These are phyloP conservation scores for Brassica rapa DNA, from an alignment of 345 rosid species.

Conservation along the genomic window DNA sequence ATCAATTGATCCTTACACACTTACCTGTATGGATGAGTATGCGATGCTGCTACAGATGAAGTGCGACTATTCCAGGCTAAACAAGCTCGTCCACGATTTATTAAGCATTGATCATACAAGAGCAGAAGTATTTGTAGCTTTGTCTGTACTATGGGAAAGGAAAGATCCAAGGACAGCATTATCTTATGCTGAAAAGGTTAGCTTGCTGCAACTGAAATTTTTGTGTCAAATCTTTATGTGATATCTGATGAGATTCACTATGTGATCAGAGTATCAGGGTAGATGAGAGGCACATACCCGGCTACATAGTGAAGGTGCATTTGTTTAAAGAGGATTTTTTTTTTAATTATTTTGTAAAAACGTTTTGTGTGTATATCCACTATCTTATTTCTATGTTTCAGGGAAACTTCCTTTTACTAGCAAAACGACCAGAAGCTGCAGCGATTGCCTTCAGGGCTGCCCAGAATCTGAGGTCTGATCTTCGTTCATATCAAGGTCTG, in stretches of 20 bases:
- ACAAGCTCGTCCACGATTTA: conserved; percentile 91
- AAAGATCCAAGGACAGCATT: conserved; percentile 86
- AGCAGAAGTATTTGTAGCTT: conserved; percentile 90
- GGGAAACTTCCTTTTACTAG: conserved; percentile 83
- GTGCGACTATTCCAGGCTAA: conserved; percentile 77
- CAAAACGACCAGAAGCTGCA: conserved; percentile 88
- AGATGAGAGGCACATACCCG: conserved; percentile 92
- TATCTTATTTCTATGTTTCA: conserved; percentile 30
- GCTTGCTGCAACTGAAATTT: conserved; percentile 31
- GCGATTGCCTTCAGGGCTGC: conserved; percentile 88
- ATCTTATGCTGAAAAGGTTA: conserved; percentile 94
- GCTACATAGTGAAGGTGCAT: conserved; percentile 88
- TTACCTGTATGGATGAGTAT: conserved; percentile 95
- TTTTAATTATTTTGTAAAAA: not conserved
- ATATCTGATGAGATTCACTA: conserved; percentile 31
- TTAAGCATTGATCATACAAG: conserved; percentile 79
- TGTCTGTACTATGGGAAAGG: conserved; percentile 82
- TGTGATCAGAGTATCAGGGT: conserved; percentile 78
- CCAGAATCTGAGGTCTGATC: conserved; percentile 95
- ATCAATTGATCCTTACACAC: conserved; percentile 79
- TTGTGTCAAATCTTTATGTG: conserved; percentile 13
- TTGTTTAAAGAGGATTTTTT: not conserved
- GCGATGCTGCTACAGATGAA: conserved; percentile 91
- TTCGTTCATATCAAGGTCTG: conserved; percentile 96
- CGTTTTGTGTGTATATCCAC: not conserved